Base-by-base conservation (phyloP, 352 stramenopile genomes). In the Pythium dissimile region DNA sequence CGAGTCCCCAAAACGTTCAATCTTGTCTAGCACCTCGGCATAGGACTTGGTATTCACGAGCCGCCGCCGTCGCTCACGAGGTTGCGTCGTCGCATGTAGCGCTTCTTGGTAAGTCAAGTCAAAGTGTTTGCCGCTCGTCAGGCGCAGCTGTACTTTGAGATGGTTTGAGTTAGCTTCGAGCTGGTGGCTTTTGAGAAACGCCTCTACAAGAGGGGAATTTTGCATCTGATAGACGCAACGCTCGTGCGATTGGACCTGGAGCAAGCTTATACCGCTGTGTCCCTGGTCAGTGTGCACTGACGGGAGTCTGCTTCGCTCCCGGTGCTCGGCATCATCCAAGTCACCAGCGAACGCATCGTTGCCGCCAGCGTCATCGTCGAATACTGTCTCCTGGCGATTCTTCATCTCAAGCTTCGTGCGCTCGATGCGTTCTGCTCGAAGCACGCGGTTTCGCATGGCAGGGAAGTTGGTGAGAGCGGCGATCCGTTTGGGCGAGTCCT, bases 391-490 rank as follows among this genome's bases (percentile, higher is more conserved):
- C 16, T 86, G 76, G 11, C 72, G 80, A 23, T 78, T 76, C 44
- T 71, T 71, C 15, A 82, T 69, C 5, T 81, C 72, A 39, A 82
- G 62, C 49, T 83, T 73, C 1, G 78, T 86, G 10, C 74, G 65
- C 49, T 90, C 80, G 12, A 90, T 59, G 1, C 77, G 75, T 46
- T 90, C 80, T 1, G 74, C 70, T 30, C 80, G 67, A 5, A 82
- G 55, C 73, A 88, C 81, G 11, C 80, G 75, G 55, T 90, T 88
- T 7, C 76, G 50, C 66, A 90, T 82, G 2, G 80, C 78, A 12
- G 80, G 80, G 32, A 90, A 90, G 13, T 85, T 76, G 2, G 68
- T 66, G 5, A 88, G 64, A 2, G 63, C 76, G 4, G 78, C 75
- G 43, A 87, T 83, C 5, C 73, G 59, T 60, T 88, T 80, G 1